These are phyloP conservation scores for Zoysia matrella DNA, from an alignment of 202 grass and related monocot genomes.

Conservation along the genomic window DNA sequence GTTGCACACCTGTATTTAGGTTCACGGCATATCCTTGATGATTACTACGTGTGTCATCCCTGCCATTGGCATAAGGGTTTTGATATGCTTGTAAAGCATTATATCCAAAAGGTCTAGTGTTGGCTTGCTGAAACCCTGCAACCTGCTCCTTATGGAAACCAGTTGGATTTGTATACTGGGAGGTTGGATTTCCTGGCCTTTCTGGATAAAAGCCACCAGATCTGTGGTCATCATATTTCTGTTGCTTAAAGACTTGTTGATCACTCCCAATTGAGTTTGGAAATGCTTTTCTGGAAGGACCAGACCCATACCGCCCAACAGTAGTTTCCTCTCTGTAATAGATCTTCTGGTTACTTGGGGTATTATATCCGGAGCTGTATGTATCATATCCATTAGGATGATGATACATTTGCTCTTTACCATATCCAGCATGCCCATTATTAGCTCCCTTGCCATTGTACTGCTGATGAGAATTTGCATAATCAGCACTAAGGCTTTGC, in stretches of 20 bases:
- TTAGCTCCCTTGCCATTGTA: constrained; percentile 32
- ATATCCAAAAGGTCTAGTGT: constrained; percentile 45
- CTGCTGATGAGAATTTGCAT: constrained; percentile 37
- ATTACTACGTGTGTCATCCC: constrained; percentile 38
- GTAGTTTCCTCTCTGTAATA: constrained; percentile 25
- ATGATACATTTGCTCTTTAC: constrained; percentile 14
- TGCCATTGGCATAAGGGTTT: constrained; percentile 40
- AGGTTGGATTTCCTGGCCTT: constrained; percentile 21
- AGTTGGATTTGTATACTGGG: constrained; percentile 42
- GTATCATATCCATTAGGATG: constrained; percentile 17
- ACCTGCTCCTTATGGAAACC: constrained; percentile 29
- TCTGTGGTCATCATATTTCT: constrained; percentile 33
- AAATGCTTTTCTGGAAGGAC: too few species aligned
- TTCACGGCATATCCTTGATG: constrained; percentile 43
- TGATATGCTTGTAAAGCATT: constrained; percentile 45
- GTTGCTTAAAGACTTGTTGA: too few species aligned
- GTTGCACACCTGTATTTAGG: constrained; percentile 40
- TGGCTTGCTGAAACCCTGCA: constrained; percentile 51
- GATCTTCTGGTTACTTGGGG: constrained; percentile 37
- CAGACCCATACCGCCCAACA: constrained; percentile 40
- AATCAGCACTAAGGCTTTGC: constrained; percentile 26
- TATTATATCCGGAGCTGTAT: constrained; percentile 39
- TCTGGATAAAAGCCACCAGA: constrained; percentile 31
- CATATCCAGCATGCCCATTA: constrained; percentile 33
- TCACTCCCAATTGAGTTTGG: too few species aligned